Evolutionary conservation across 2,329 filamentous ascomycete species (phyloP).

Genomic region (Rhynchosporium graminicola): DNA sequence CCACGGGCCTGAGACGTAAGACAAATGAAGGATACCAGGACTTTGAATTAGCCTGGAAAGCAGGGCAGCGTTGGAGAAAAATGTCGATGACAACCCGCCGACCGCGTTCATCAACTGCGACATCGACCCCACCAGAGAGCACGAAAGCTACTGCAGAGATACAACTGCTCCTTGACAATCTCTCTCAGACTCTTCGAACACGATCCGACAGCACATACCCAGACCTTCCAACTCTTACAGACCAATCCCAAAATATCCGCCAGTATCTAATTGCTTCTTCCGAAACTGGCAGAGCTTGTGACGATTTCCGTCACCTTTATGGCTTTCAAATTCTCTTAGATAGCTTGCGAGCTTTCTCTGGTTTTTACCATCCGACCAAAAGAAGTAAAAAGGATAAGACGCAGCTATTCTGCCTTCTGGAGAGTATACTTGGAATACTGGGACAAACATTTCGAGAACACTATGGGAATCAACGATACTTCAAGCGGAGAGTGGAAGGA

Average conservation of each 20-base stretch:
- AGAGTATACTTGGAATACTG: conserved; percentile 71
- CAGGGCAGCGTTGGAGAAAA: conserved; percentile 43
- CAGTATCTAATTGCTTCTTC: conserved; percentile 45
- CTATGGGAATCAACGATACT: conserved; percentile 85
- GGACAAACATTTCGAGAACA: conserved; percentile 69
- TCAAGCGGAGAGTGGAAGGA: conserved; percentile 71
- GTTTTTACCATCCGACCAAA: conserved; percentile 71
- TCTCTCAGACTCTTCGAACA: conserved; percentile 41
- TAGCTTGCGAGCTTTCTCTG: conserved; percentile 69
- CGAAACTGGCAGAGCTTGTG: conserved; percentile 58
- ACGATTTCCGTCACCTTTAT: conserved; percentile 78
- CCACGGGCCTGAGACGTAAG: conserved; percentile 27
- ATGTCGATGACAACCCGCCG: conserved; percentile 57
- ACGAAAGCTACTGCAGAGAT: conserved; percentile 64
- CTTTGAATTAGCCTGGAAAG: conserved; percentile 32
- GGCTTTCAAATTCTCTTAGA: conserved; percentile 77
- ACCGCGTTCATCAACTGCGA: conserved; percentile 65
- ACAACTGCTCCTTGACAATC: conserved; percentile 52
- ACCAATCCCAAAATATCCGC: conserved; percentile 37
- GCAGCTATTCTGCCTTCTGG: conserved; percentile 67
- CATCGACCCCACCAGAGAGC: conserved; percentile 55
- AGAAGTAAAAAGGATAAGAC: conserved; percentile 62
- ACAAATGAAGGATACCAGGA: conserved; percentile 34
- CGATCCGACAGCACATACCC: conserved; percentile 33
- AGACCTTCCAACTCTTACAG: conserved; percentile 40